Percentiles rank a stretch among this genome's conserved stretches.
phyloP scores from a whole-genome alignment of 1,284 basidiomycete genomes.

The Cutaneotrichosporon sp. region DNA sequence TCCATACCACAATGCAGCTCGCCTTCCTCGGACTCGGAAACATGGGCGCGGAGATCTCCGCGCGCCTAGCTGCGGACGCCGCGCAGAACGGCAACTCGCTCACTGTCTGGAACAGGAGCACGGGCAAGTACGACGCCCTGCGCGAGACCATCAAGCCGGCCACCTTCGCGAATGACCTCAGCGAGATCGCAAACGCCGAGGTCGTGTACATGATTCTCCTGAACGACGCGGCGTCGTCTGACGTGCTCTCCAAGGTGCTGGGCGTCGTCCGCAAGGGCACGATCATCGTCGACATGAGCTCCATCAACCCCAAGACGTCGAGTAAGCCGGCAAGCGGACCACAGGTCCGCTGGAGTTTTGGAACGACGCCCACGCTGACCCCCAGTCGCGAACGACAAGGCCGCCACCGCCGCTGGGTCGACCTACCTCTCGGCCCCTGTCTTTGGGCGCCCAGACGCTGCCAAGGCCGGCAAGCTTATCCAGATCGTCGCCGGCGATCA shows the following conservation, averaged over 20 bases:
- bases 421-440: constrained; percentile 33
- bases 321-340: constrained; percentile 21
- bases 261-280: constrained; percentile 8
- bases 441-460: constrained; percentile 34
- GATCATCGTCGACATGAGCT: constrained; percentile 35
- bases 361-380: constrained; percentile 1
- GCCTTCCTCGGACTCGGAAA: constrained; percentile 37
- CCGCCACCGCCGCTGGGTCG: constrained; percentile 19
- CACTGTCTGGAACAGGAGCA: constrained; percentile 33
- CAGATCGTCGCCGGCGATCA: constrained; percentile 25
- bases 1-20: constrained; percentile 3
- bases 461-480: constrained; percentile 29
- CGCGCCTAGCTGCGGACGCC: constrained; percentile 27
- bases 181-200: constrained; percentile 23
- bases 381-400: constrained; percentile 27
- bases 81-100: constrained; percentile 12
- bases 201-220: constrained; percentile 28
- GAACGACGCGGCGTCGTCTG: constrained; percentile 32
- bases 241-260: constrained; percentile 13
- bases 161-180: constrained; percentile 14
- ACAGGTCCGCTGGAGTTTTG: too few relatives aligned
- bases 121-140: constrained; percentile 28
- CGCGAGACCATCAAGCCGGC: constrained; percentile 12
- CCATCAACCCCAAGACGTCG: constrained; percentile 29
- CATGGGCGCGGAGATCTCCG: constrained; percentile 31